phyloP scores from a whole-genome alignment of 2,329 filamentous ascomycete species.

The Diplodia seriata region DNA sequence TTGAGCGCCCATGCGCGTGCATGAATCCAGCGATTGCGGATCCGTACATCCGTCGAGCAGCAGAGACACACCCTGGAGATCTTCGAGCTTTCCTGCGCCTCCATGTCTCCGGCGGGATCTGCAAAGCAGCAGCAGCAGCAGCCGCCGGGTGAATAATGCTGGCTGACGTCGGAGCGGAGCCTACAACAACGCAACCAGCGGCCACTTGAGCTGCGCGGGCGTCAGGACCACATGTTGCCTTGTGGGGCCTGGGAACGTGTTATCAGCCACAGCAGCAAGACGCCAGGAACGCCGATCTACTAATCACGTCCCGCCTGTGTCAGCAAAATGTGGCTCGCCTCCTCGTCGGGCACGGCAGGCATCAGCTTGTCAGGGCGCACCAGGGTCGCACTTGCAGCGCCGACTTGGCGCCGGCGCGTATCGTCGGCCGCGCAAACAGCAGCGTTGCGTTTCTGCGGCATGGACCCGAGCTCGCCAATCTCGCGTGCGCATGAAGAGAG shows the following conservation, averaged over 20 bases:
- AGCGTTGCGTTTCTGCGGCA: conserved; percentile 19
- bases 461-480: conserved; percentile 8
- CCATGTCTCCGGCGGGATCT: background rate
- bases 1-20: background rate
- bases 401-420: background rate
- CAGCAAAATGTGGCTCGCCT: conserved; percentile 12
- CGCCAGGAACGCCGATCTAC: background rate
- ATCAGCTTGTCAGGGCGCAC: background rate
- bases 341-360: background rate
- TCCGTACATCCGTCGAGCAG: background rate
- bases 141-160: background rate
- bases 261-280: conserved; percentile 2
- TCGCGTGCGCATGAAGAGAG: background rate
- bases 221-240: background rate
- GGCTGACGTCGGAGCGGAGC: background rate
- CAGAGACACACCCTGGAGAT: background rate
- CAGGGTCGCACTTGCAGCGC: background rate
- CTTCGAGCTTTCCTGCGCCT: background rate
- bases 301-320: conserved; percentile 5
- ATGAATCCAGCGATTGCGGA: background rate
- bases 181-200: background rate
- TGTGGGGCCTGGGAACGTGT: background rate
- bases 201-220: background rate
- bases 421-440: background rate
- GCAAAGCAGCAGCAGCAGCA: background rate